These are phyloP conservation scores for Daldinia sp. DNA, from an alignment of 2,329 filamentous ascomycete species.

Conservation along the genomic window DNA sequence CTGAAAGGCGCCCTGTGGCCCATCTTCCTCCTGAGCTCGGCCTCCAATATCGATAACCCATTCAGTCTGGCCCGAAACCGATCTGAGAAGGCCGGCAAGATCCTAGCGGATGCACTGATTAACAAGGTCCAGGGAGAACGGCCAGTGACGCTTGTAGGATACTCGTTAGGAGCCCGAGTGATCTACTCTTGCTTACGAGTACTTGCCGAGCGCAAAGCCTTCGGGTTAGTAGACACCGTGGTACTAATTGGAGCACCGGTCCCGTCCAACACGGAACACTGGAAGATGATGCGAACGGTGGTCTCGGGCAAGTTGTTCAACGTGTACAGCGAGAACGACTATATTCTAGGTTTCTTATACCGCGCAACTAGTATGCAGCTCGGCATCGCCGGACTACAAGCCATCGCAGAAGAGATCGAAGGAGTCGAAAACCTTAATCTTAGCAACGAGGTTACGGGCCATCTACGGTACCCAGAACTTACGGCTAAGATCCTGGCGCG, in stretches of 20 bases:
- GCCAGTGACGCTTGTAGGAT: slow-evolving; percentile 74
- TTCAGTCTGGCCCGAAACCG: slow-evolving; percentile 81
- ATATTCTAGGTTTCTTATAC: slow-evolving; percentile 88
- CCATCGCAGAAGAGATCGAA: slow-evolving; percentile 71
- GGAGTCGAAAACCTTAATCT: slow-evolving; percentile 71
- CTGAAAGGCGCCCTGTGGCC: slow-evolving; percentile 78
- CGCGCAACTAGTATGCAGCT: slow-evolving; percentile 84
- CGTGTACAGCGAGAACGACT: slow-evolving; percentile 88
- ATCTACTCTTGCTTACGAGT: slow-evolving; percentile 75
- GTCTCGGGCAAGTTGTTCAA: slow-evolving; percentile 88
- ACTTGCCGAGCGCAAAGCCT: slow-evolving; percentile 74
- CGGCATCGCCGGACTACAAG: slow-evolving; percentile 86
- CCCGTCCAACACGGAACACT: slow-evolving; percentile 77
- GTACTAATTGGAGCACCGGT: slow-evolving; percentile 84
- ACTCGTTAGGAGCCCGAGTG: slow-evolving; percentile 74
- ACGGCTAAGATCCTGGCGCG: slow-evolving; percentile 64
- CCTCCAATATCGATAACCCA: slow-evolving; percentile 81
- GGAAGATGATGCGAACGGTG: slow-evolving; percentile 81
- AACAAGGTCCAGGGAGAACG: slow-evolving; percentile 77
- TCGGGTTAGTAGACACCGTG: slow-evolving; percentile 72
- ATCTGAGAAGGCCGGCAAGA: slow-evolving; percentile 82
- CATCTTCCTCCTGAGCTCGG: slow-evolving; percentile 73
- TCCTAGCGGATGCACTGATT: slow-evolving; percentile 76
- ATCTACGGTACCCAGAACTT: slow-evolving; percentile 65
- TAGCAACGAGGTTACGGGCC: slow-evolving; percentile 64